Evolutionary conservation across 371 early-diverging fungal species (phyloP), one percentile per base, ranked within the genome.

Genomic region (Dichotomocladium elegans): DNA sequence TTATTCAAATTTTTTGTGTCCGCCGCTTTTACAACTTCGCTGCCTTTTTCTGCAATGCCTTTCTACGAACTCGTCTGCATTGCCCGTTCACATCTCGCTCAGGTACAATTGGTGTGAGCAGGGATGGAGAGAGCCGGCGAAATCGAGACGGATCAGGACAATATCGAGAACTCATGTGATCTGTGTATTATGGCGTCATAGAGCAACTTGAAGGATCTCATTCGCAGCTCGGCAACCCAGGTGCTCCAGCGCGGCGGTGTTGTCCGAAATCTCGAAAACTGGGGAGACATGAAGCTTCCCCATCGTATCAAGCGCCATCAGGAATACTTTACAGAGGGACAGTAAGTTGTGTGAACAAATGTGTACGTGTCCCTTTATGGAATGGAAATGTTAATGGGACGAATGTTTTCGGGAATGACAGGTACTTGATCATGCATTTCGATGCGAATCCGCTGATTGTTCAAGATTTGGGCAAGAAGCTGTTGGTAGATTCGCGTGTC

Each of bases 381-480:
- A n/a, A n/a, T n/a, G n/a, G n/a, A n/a, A n/a, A 35, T 9, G 14
- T 9, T 9, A 11, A 35, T 33, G 34, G 35, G 9, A 35, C 35
- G 14, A 37, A 37, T 21, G 17, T 17, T 3, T 37, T 14, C 21
- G 9, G n/a, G 11, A 35, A n/a, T 15, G 35, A 34, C 53, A 87
- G 87, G 41, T 88, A 85, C 58, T 89, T 82, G 81, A 57, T 85
- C 24, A 89, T 92, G 89, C 86, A 86, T 52, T 92, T 90, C 61
- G 87, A 89, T 55, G 78, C 89, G 30, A 83, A 86, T 22, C 89
- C 90, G 2, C 54, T 74, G 31, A 78, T 77, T 8, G 68, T 87
- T 57, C 67, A 68, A 51, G 76, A 80, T 27, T 64, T 90, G 47
- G 70, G 74, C 60, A 85, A 85, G 60, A 72, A 77, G 40, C 77